Conservation (phyloP, 1,284 basidiomycete genomes). For the Ustilago shanxiensis region DNA sequence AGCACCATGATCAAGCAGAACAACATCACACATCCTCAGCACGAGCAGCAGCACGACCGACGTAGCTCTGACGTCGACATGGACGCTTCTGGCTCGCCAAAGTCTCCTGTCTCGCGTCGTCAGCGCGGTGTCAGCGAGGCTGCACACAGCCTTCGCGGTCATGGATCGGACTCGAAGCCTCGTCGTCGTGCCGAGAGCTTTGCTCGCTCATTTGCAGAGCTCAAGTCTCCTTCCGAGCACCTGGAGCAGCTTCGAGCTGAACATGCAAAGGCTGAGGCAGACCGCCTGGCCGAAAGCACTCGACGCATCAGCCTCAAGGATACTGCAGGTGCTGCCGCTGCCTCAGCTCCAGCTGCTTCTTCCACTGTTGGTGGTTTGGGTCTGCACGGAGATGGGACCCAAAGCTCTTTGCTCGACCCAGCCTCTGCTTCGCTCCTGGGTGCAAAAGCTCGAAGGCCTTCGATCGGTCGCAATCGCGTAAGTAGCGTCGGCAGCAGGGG, state of each 20-base stretch:
- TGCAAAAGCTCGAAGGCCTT: constrained; percentile 1
- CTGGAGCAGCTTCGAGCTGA: constrained; percentile 44
- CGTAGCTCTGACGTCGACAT: constrained; percentile 2
- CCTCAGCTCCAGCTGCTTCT: constrained; percentile 20
- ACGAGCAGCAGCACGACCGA: constrained; percentile 6
- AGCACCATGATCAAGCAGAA: constrained; percentile 42
- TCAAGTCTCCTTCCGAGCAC: constrained; percentile 38
- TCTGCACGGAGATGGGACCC: constrained; percentile 10
- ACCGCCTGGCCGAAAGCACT: constrained; percentile 25
- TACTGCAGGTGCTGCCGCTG: background rate
- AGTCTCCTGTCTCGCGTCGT: constrained; percentile 6
- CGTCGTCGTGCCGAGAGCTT: constrained; percentile 48
- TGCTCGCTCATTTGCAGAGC: constrained; percentile 50
- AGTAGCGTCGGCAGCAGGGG: constrained; percentile 18
- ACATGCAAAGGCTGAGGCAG: constrained; percentile 28
- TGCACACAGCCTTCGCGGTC: background rate
- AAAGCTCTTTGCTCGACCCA: constrained; percentile 11
- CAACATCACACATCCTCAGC: background rate
- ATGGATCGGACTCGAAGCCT: constrained; percentile 9
- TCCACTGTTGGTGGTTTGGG: constrained; percentile 17
- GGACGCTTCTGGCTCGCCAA: constrained; percentile 15
- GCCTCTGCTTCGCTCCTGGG: constrained; percentile 4
- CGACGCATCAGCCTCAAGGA: constrained; percentile 28
- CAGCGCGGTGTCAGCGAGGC: constrained; percentile 38
- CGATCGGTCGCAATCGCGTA: constrained; percentile 6